phyloP scores from a whole-genome alignment of 1,139 yeast genomes.

The Yarrowia galli region DNA sequence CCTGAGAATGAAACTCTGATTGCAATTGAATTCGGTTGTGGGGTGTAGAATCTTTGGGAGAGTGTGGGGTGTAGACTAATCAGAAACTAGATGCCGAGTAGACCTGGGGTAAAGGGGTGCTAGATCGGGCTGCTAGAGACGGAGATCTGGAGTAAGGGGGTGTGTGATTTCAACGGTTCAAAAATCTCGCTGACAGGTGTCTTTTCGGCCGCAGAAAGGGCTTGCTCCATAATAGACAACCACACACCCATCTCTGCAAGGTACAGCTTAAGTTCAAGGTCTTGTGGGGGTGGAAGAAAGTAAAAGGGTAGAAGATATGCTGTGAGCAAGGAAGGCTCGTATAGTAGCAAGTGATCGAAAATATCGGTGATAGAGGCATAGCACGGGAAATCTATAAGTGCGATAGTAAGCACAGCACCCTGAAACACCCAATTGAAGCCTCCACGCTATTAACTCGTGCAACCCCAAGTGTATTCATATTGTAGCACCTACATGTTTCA shows the following conservation, averaged over 20 bases:
- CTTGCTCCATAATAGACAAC: background rate
- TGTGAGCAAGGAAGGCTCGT: background rate
- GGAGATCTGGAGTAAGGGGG: background rate
- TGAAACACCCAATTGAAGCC: background rate
- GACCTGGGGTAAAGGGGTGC: background rate
- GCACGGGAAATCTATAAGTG: too few relatives aligned
- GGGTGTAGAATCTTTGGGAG: background rate
- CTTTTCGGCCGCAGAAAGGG: background rate
- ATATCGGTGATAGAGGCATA: too few relatives aligned
- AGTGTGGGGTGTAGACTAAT: constrained; percentile 34
- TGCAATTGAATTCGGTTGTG: constrained; percentile 18
- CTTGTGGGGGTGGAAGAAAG: constrained; percentile 11
- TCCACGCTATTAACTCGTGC: background rate
- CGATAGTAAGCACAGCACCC: background rate
- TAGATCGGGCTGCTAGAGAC: background rate
- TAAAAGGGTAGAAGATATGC: background rate
- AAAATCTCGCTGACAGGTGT: background rate
- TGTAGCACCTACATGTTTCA: constrained; percentile 5
- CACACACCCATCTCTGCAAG: constrained; percentile 8
- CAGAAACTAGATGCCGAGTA: constrained; percentile 23
- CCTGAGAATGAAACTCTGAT: constrained; percentile 37
- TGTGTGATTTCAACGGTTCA: background rate
- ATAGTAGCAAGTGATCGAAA: background rate
- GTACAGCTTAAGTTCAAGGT: constrained; percentile 6
- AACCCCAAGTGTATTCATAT: background rate